Percentiles rank a stretch among this genome's conserved stretches.
Evolutionary conservation across 257 asterid species (phyloP).

Genomic region (Scutellaria baicalensis): DNA sequence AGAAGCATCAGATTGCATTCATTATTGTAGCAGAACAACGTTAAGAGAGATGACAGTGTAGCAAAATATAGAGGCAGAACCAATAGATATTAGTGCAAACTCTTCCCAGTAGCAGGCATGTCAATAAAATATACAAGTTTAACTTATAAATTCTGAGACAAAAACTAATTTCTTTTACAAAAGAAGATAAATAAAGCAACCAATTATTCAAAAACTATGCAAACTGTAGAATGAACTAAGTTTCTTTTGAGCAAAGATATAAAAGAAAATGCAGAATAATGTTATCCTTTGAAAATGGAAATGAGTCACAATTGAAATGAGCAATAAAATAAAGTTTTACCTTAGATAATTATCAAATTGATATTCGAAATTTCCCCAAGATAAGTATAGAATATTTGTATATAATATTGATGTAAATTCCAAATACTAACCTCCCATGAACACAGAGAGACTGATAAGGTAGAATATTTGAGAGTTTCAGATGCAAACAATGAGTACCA

Average conservation of each 20-base stretch:
- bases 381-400: not conserved
- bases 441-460: not conserved
- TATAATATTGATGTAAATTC: not conserved
- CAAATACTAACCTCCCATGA: not conserved
- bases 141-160: not conserved
- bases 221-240: not conserved
- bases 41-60: not conserved
- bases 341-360: not conserved
- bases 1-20: conserved; percentile 7
- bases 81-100: not conserved
- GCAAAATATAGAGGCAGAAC: not conserved
- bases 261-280: not conserved
- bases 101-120: conserved; percentile 1
- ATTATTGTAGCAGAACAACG: not conserved
- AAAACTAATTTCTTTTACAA: not conserved
- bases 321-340: not conserved
- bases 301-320: not conserved
- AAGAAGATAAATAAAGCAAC: not conserved
- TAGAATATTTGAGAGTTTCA: not conserved
- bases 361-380: not conserved
- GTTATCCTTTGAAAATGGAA: not conserved
- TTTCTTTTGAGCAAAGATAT: not conserved
- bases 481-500: not conserved
- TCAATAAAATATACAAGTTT: not conserved
- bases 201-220: not conserved